Conservation (phyloP, 306 rosid species). For the Betula pendula region DNA sequence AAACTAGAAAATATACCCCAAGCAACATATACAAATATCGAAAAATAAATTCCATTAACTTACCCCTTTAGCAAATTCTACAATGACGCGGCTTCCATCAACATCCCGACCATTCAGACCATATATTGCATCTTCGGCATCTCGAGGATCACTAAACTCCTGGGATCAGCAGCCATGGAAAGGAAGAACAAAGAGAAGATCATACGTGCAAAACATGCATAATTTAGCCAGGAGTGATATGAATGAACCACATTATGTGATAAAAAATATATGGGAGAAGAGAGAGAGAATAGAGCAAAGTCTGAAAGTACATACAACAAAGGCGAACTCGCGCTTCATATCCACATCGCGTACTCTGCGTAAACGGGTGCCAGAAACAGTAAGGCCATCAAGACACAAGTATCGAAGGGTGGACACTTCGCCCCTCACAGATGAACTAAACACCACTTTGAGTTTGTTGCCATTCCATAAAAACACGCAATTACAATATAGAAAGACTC, state of each 20-base stretch:
- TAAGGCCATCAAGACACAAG: slow-evolving; percentile 89
- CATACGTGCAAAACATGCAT: slow-evolving; percentile 21
- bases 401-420: slow-evolving; percentile 67
- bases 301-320: slow-evolving; percentile 59
- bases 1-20: not conserved
- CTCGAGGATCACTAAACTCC: slow-evolving; percentile 83
- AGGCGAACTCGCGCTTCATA: slow-evolving; percentile 87
- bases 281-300: not conserved
- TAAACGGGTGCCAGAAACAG: slow-evolving; percentile 86
- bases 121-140: slow-evolving; percentile 88
- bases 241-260: not conserved
- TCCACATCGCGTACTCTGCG: slow-evolving; percentile 96
- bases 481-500: slow-evolving; percentile 87
- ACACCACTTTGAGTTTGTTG: slow-evolving; percentile 89
- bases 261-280: not conserved
- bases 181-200: slow-evolving; percentile 24
- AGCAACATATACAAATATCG: not conserved
- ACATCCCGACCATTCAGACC: slow-evolving; percentile 72
- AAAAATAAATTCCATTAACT: slow-evolving; percentile 9
- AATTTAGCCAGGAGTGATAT: not conserved
- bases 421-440: slow-evolving; percentile 81
- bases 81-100: slow-evolving; percentile 73
- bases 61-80: slow-evolving; percentile 82
- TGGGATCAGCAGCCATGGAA: slow-evolving; percentile 38
- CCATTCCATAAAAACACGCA: slow-evolving; percentile 86